Evolutionary conservation across 805 yeast species (phyloP).

Genomic region (Starmera quercuum): DNA sequence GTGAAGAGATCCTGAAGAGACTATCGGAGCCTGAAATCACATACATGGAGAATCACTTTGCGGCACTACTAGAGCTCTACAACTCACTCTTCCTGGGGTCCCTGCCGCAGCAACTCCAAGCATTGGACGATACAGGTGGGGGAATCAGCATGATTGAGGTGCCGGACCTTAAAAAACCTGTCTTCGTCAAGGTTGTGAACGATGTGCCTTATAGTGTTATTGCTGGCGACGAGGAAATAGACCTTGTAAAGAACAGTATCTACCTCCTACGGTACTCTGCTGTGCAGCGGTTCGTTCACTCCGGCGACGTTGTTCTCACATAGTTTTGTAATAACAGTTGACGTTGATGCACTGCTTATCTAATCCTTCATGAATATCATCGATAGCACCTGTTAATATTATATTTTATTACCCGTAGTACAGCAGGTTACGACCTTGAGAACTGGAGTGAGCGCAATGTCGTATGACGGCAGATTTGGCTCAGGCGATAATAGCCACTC

Average conservation of each 20-base stretch:
- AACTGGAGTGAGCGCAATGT: no score
- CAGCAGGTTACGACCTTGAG: no score
- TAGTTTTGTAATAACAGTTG: constrained; percentile 8
- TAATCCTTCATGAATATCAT: neutral
- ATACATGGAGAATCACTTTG: constrained; percentile 65
- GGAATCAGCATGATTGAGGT: constrained; percentile 66
- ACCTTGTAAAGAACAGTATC: constrained; percentile 54
- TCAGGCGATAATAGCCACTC: neutral
- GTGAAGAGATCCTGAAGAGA: constrained; percentile 27
- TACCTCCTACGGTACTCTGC: constrained; percentile 67
- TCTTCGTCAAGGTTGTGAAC: constrained; percentile 53
- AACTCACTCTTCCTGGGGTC: constrained; percentile 56
- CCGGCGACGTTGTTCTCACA: constrained; percentile 36
- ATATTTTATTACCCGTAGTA: no score
- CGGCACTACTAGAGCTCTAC: constrained; percentile 56
- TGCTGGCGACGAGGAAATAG: constrained; percentile 49
- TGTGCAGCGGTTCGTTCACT: constrained; percentile 30
- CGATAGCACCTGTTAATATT: no score
- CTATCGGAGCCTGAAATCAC: constrained; percentile 53
- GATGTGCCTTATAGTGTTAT: constrained; percentile 30
- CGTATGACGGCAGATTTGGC: neutral
- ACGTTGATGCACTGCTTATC: neutral
- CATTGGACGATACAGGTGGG: constrained; percentile 68
- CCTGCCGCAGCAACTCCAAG: constrained; percentile 62
- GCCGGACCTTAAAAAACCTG: constrained; percentile 74